phyloP scores from a whole-genome alignment of 148 eudicot genomes.

The Amaranthus hypochondriacus region DNA sequence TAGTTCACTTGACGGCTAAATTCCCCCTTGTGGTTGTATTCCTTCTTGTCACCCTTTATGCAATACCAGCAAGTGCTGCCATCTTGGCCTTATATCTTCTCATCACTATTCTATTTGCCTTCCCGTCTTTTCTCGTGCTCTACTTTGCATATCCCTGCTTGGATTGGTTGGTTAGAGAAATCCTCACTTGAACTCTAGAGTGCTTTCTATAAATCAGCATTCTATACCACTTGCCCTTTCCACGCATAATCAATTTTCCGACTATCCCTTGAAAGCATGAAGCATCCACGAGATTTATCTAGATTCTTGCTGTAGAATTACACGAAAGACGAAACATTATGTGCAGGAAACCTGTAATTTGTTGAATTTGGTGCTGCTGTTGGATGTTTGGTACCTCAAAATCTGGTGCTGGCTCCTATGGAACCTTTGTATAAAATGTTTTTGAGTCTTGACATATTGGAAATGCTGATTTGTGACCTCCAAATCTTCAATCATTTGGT shows the following conservation, averaged over 20 bases:
- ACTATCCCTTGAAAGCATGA: conserved; percentile 6
- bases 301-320: neutral
- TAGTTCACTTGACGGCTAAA: conserved; percentile 48
- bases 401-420: neutral
- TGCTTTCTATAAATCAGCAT: conserved; percentile 1
- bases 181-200: conserved; percentile 31
- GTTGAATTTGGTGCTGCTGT: neutral
- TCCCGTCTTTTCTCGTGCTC: conserved; percentile 55
- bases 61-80: conserved; percentile 62
- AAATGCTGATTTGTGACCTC: neutral
- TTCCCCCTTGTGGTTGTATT: conserved; percentile 55
- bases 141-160: conserved; percentile 61
- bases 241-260: conserved; percentile 18
- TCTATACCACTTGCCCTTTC: neutral
- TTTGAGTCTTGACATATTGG: conserved; percentile 5
- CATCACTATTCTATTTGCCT: conserved; percentile 52
- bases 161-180: conserved; percentile 61
- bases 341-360: neutral
- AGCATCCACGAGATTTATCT: neutral
- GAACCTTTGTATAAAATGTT: conserved; percentile 1
- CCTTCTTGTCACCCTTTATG: conserved; percentile 55
- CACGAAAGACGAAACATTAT: conserved; percentile 2
- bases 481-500: conserved; percentile 3
- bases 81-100: conserved; percentile 54
- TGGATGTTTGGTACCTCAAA: neutral